Evolutionary conservation across 805 yeast species (phyloP).

Genomic region (Pichia kluyveri): DNA sequence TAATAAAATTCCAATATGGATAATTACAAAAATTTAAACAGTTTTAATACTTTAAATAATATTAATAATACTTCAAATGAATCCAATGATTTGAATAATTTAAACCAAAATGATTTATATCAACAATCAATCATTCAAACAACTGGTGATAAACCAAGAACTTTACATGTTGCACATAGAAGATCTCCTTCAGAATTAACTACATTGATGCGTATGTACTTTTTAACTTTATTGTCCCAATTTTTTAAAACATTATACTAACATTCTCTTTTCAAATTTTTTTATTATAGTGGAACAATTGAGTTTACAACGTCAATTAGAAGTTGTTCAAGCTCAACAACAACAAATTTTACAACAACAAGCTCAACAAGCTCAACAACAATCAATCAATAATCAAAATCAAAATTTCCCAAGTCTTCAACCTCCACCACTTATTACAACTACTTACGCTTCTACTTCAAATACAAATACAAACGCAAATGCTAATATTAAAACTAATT

Average conservation of each 20-base stretch:
- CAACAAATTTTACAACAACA: conserved; percentile 76
- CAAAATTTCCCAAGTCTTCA: conserved; percentile 15
- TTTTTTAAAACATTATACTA: conserved; percentile 3
- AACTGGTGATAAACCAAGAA: conserved; percentile 36
- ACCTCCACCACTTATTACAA: conserved; percentile 13
- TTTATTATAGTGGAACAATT: conserved; percentile 60
- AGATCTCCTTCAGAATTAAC: conserved; percentile 95
- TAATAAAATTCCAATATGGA: not conserved
- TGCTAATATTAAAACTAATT: not conserved
- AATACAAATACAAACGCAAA: conserved; percentile 7
- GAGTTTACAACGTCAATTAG: conserved; percentile 85
- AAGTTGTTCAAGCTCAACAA: conserved; percentile 84
- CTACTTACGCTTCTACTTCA: not conserved
- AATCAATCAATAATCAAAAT: not conserved
- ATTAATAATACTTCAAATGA: not conserved
- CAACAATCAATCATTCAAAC: conserved; percentile 23
- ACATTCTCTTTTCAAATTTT: not conserved
- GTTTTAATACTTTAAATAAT: not conserved
- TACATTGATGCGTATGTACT: conserved; percentile 64
- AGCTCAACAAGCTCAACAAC: conserved; percentile 26
- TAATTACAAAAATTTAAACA: not conserved
- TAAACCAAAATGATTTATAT: not conserved
- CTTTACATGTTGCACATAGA: conserved; percentile 91
- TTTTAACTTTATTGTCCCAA: too few relatives aligned
- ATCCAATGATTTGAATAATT: not conserved